Conservation (phyloP, 2,329 filamentous ascomycete species). For the Penicillium sp. region DNA sequence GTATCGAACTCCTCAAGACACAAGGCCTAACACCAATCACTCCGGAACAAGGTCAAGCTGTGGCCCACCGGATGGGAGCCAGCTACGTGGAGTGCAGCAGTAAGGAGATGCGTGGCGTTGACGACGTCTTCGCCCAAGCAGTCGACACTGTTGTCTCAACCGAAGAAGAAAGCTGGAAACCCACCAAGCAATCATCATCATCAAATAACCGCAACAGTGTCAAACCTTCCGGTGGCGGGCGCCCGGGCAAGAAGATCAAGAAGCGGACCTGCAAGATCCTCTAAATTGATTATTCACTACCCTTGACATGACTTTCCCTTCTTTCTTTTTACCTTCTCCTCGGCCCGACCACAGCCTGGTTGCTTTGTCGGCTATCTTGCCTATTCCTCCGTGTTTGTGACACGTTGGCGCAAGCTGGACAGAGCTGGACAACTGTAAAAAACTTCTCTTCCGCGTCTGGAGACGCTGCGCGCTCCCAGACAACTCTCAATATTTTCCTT, state of each 20-base stretch:
- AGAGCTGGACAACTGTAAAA: slow-evolving; percentile 26
- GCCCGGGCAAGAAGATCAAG: slow-evolving; percentile 67
- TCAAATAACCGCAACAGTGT: slow-evolving; percentile 17
- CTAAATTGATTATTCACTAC: slow-evolving; percentile 46
- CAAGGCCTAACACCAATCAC: slow-evolving; percentile 96
- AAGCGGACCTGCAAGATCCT: slow-evolving; percentile 81
- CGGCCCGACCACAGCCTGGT: slow-evolving; percentile 35
- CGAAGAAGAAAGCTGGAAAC: slow-evolving; percentile 60
- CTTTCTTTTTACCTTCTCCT: slow-evolving; percentile 13
- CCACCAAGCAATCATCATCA: slow-evolving; percentile 14
- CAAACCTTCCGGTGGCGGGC: slow-evolving; percentile 37
- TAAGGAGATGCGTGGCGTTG: slow-evolving; percentile 90
- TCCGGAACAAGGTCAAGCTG: slow-evolving; percentile 80
- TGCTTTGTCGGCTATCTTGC: slow-evolving; percentile 33
- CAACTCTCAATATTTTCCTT: slow-evolving; percentile 10
- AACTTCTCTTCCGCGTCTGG: slow-evolving; percentile 12
- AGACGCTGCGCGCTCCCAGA: slow-evolving; percentile 23
- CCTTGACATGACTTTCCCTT: not conserved
- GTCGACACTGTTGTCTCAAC: slow-evolving; percentile 87
- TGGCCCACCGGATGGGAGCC: slow-evolving; percentile 91
- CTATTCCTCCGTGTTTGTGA: slow-evolving; percentile 22
- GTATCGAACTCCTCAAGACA: slow-evolving; percentile 97
- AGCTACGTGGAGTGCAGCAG: slow-evolving; percentile 98
- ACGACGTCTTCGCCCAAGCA: slow-evolving; percentile 92
- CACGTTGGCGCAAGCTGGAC: slow-evolving; percentile 24